phyloP scores from a whole-genome alignment of 192 early-diverging fungal genomes.

The Entomortierella chlamydospora region DNA sequence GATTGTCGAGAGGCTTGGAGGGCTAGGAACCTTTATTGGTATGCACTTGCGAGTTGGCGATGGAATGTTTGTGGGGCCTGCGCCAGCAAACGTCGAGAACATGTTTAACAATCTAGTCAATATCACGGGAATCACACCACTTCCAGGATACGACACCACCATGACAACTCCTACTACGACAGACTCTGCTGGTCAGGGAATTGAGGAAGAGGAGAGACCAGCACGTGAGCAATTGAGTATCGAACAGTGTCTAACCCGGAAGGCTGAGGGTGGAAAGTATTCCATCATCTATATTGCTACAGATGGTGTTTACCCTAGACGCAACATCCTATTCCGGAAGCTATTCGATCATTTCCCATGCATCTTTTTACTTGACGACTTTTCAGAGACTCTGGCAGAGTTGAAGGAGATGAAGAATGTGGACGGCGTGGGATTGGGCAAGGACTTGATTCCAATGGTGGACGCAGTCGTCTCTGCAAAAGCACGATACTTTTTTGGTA shows the following conservation, averaged over 20 bases:
- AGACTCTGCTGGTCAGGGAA: neutral
- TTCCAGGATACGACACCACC: constrained; percentile 14
- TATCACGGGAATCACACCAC: constrained; percentile 41
- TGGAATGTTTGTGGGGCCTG: constrained; percentile 58
- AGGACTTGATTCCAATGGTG: constrained; percentile 65
- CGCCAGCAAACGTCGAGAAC: constrained; percentile 59
- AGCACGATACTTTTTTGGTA: constrained; percentile 63
- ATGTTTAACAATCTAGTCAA: constrained; percentile 59
- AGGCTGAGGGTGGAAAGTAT: constrained; percentile 23
- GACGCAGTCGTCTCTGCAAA: constrained; percentile 66
- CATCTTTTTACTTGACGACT: constrained; percentile 63
- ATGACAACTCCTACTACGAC: neutral
- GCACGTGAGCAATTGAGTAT: constrained; percentile 9
- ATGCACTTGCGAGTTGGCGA: constrained; percentile 66
- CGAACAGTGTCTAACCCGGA: constrained; percentile 12
- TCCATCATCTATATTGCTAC: constrained; percentile 56
- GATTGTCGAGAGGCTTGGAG: constrained; percentile 62
- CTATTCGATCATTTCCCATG: constrained; percentile 64
- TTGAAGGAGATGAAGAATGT: constrained; percentile 50
- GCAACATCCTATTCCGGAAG: constrained; percentile 52
- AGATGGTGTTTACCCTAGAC: constrained; percentile 47
- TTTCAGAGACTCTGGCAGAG: constrained; percentile 44
- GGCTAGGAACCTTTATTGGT: constrained; percentile 58
- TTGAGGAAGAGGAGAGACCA: neutral
- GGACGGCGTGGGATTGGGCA: constrained; percentile 58